phyloP scores from a whole-genome alignment of 495 filamentous ascomycete species.

The Tuber borchii region DNA sequence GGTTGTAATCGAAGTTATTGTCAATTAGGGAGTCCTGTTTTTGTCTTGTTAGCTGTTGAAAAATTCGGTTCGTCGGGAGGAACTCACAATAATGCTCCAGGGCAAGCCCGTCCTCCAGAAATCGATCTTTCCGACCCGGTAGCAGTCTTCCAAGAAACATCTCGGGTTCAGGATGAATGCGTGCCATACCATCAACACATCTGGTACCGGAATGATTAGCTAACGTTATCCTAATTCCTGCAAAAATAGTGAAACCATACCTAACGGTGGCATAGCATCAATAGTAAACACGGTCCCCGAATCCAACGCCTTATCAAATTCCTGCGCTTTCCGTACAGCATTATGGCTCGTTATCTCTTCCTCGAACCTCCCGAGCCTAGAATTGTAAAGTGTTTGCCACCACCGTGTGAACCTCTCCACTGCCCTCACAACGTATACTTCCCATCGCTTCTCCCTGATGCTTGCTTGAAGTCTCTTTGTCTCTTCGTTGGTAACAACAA shows the following conservation, averaged over 20 bases:
- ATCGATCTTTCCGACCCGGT: conserved; percentile 53
- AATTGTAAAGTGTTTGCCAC: background rate
- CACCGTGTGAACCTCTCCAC: background rate
- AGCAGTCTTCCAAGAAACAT: conserved; percentile 66
- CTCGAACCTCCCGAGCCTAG: background rate
- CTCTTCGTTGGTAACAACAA: background rate
- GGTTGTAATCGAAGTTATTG: background rate
- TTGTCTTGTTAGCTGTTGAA: background rate
- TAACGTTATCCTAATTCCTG: background rate
- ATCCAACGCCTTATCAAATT: background rate
- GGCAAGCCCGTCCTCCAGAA: conserved; percentile 65
- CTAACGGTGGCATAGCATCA: background rate
- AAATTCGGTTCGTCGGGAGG: background rate
- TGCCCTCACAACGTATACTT: conserved; percentile 2
- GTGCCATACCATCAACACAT: conserved; percentile 85
- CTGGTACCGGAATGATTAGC: conserved; percentile 41
- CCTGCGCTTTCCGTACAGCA: background rate
- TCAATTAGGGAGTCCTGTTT: background rate
- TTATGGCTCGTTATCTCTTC: background rate
- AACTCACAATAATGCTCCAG: conserved; percentile 51
- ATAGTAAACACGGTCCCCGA: background rate
- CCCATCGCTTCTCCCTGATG: background rate
- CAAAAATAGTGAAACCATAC: background rate
- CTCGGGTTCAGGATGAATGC: conserved; percentile 75
- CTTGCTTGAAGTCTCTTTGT: background rate